Evolutionary conservation across 441 rosid genomes (phyloP).

Genomic region (Erysimum cheiri): DNA sequence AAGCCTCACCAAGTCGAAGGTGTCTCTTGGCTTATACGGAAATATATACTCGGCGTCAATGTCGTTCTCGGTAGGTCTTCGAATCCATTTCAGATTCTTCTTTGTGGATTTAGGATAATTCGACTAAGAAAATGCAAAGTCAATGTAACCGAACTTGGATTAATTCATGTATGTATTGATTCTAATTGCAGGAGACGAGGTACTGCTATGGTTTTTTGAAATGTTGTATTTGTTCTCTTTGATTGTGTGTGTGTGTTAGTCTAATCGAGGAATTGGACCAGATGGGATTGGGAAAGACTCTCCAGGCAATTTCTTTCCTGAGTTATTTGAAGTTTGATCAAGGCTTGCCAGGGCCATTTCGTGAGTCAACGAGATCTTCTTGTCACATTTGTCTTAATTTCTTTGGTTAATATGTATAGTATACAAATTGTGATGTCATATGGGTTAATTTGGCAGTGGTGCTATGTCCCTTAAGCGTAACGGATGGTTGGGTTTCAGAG

Average conservation of each 20-base stretch:
- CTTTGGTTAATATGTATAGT: constrained; percentile 3
- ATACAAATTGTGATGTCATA: neutral
- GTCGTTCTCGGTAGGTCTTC: constrained; percentile 62
- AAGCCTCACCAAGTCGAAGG: constrained; percentile 88
- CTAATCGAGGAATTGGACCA: constrained; percentile 42
- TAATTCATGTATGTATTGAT: constrained; percentile 18
- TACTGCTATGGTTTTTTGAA: constrained; percentile 30
- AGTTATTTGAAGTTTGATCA: constrained; percentile 73
- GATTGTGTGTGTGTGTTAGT: constrained; percentile 20
- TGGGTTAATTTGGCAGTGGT: constrained; percentile 61
- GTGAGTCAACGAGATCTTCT: constrained; percentile 54
- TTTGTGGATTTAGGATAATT: neutral
- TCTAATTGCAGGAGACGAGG: constrained; percentile 84
- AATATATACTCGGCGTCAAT: constrained; percentile 75
- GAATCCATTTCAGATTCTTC: neutral
- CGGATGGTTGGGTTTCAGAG: constrained; percentile 88
- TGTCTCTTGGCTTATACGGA: constrained; percentile 76
- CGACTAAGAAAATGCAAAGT: neutral
- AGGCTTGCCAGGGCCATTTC: constrained; percentile 65
- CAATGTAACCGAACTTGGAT: constrained; percentile 1
- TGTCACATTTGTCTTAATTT: neutral
- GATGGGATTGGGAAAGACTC: constrained; percentile 97
- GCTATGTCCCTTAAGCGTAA: constrained; percentile 85
- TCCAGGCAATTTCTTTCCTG: constrained; percentile 78
- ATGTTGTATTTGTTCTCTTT: constrained; percentile 7